phyloP scores from a whole-genome alignment of 176 grass and related monocot genomes.

The Eleusine indica region DNA sequence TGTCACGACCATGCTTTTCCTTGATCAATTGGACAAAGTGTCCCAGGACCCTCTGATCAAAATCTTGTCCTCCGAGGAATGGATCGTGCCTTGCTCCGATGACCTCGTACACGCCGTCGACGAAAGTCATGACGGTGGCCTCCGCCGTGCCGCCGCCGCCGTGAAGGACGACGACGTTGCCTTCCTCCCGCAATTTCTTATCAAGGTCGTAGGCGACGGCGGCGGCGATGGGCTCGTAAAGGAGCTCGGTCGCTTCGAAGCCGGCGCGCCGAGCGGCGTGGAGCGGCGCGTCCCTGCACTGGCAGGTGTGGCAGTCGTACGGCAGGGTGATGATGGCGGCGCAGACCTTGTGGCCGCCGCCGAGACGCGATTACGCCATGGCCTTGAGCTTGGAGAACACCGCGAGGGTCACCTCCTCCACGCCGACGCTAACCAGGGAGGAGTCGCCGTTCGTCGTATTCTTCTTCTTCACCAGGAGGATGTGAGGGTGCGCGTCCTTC shows the following conservation, averaged over 20 bases:
- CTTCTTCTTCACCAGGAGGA: not conserved
- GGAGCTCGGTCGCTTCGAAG: not conserved
- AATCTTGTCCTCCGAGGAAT: not conserved
- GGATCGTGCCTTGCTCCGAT: not conserved
- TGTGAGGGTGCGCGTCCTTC: too few relatives aligned
- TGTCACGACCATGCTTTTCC: not conserved
- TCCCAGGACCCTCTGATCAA: not conserved
- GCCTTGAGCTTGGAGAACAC: not conserved
- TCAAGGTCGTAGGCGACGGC: slow-evolving; percentile 1
- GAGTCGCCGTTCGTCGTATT: not conserved
- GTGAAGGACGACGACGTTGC: not conserved
- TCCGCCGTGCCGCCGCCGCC: slow-evolving; percentile 15
- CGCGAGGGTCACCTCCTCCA: not conserved
- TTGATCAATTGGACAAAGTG: not conserved
- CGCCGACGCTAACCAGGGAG: not conserved
- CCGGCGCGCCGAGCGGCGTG: not conserved
- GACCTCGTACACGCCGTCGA: not conserved
- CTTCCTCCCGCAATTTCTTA: not conserved
- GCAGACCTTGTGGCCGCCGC: not conserved
- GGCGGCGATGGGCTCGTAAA: not conserved
- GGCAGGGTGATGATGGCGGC: not conserved
- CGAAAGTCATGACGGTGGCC: not conserved
- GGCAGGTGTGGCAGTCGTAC: not conserved
- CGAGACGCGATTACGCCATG: not conserved
- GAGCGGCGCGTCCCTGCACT: not conserved